Evolutionary conservation across 2,329 filamentous ascomycete species (phyloP).

Genomic region (Cadophora malorum): DNA sequence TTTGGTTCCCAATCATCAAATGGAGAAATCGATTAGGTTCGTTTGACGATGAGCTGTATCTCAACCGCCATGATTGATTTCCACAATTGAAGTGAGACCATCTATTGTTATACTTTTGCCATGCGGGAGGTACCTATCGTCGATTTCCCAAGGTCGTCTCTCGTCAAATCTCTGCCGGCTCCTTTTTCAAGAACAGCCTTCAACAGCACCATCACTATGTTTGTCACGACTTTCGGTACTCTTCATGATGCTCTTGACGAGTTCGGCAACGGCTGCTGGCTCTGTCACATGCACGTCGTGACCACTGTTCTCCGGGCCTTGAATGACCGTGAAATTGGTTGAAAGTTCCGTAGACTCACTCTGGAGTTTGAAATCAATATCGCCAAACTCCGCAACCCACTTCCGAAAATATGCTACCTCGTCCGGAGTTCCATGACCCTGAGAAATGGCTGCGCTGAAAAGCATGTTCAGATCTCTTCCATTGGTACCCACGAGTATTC

Average conservation of each 20-base stretch:
- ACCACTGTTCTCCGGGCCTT: conserved; percentile 44
- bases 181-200: neutral
- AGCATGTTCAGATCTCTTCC: conserved; percentile 31
- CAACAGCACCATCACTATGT: neutral
- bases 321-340: conserved; percentile 42
- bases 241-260: neutral
- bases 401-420: conserved; percentile 42
- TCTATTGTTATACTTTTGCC: no score
- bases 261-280: conserved; percentile 43
- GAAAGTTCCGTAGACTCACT: conserved; percentile 43
- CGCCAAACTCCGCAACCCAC: conserved; percentile 41
- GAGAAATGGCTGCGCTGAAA: conserved; percentile 41
- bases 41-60: no score
- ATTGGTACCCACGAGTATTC: conserved; percentile 22
- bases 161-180: no score
- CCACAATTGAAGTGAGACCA: no score
- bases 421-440: conserved; percentile 44
- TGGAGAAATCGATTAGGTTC: no score
- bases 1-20: no score
- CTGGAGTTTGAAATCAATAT: conserved; percentile 43
- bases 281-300: conserved; percentile 48
- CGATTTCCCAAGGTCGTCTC: no score
- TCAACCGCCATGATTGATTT: no score
- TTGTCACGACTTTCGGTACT: neutral
- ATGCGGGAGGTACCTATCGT: no score